Conservation (phyloP, 306 rosid species). For the Trifolium repens region DNA sequence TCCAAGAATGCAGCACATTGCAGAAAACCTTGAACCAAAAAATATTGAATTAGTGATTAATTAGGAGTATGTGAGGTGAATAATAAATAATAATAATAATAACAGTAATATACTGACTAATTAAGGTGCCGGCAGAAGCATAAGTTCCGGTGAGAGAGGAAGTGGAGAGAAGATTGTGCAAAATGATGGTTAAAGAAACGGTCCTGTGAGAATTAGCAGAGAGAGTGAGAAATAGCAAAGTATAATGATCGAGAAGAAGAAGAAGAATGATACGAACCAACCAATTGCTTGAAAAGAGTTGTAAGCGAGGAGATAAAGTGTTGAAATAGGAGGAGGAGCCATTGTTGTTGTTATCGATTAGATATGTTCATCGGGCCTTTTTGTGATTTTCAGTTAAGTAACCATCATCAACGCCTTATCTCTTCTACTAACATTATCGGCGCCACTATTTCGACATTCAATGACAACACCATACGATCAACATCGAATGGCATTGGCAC, state of each 20-base stretch:
- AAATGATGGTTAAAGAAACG: constrained; percentile 52
- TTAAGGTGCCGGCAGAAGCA: constrained; percentile 65
- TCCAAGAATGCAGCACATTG: constrained; percentile 86
- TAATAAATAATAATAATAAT: neutral
- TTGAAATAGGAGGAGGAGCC: neutral
- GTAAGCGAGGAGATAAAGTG: constrained; percentile 67
- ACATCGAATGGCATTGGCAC: too few relatives aligned
- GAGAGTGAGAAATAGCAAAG: neutral
- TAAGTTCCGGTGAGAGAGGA: constrained; percentile 58
- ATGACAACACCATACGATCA: too few relatives aligned
- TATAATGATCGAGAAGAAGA: too few relatives aligned
- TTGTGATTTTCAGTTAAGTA: neutral
- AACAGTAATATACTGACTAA: constrained; percentile 50
- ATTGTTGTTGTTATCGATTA: neutral
- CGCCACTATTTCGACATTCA: too few relatives aligned
- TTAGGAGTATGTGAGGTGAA: neutral
- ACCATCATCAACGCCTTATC: neutral
- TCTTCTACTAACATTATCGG: neutral
- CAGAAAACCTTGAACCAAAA: constrained; percentile 61
- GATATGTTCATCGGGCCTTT: neutral
- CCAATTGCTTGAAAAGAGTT: constrained; percentile 71
- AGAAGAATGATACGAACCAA: constrained; percentile 52
- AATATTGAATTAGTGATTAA: neutral
- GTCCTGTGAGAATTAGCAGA: constrained; percentile 54
- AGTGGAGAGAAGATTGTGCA: constrained; percentile 52